These are phyloP conservation scores for Diplodia sapinea DNA, from an alignment of 2,329 filamentous ascomycete species.

Conservation along the genomic window DNA sequence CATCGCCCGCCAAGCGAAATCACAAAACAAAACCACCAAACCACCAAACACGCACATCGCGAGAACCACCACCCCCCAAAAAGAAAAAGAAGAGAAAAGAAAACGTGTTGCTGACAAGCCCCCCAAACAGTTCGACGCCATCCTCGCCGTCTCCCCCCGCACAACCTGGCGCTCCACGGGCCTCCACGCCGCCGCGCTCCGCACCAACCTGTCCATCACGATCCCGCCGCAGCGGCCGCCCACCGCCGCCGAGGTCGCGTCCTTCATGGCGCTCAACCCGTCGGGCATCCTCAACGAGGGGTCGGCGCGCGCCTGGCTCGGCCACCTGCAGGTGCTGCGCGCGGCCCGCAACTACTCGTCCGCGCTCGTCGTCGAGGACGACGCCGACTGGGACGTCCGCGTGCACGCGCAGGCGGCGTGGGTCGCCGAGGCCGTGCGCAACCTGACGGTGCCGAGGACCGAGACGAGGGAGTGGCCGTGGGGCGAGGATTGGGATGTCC, in stretches of 20 bases:
- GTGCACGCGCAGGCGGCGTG: constrained; percentile 25
- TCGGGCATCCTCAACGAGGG: constrained; percentile 16
- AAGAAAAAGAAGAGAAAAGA: neutral
- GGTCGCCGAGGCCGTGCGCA: constrained; percentile 14
- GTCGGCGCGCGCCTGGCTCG: constrained; percentile 31
- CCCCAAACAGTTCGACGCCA: constrained; percentile 30
- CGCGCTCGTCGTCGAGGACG: constrained; percentile 33
- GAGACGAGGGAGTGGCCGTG: constrained; percentile 18
- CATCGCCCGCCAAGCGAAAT: neutral
- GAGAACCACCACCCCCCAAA: neutral
- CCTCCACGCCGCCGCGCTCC: constrained; percentile 28
- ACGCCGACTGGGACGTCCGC: constrained; percentile 32
- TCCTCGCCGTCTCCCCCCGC: constrained; percentile 29
- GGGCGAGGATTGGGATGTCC: constrained; percentile 31
- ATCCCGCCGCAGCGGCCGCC: constrained; percentile 28
- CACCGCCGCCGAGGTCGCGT: neutral
- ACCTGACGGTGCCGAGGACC: constrained; percentile 12
- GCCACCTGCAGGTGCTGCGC: constrained; percentile 32
- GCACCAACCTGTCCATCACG: constrained; percentile 30
- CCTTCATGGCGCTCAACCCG: constrained; percentile 2
- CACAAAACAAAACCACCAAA: neutral
- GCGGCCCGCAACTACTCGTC: constrained; percentile 18
- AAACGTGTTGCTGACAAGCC: neutral
- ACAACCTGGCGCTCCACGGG: constrained; percentile 32
- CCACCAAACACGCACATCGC: neutral